Evolutionary conservation across 345 rosid species (phyloP).

Genomic region (Odontarrhena argentea): DNA sequence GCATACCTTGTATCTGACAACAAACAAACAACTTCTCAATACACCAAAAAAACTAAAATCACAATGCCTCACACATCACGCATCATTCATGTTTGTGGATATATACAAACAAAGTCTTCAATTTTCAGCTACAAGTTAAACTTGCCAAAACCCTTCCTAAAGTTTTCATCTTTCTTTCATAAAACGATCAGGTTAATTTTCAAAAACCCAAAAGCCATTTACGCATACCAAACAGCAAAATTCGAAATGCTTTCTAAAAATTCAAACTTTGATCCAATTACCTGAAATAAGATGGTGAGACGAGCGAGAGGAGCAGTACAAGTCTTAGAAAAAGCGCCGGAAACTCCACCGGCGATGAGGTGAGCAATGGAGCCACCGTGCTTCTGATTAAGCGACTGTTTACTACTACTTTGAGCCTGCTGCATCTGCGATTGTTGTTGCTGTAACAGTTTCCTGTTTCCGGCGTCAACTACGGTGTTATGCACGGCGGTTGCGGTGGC

Average conservation of each 20-base stretch:
- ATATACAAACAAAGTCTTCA: constrained; percentile 5
- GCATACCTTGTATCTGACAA: constrained; percentile 92
- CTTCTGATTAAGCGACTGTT: constrained; percentile 44
- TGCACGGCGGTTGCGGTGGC: constrained; percentile 48
- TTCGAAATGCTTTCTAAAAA: background rate
- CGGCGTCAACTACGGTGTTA: constrained; percentile 61
- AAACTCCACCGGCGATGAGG: constrained; percentile 84
- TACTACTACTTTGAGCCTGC: background rate
- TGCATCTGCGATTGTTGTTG: constrained; percentile 49
- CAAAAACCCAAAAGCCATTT: constrained; percentile 5
- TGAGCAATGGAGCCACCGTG: constrained; percentile 60
- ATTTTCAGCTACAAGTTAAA: constrained; percentile 4
- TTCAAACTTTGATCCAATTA: constrained; percentile 18
- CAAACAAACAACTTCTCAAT: constrained; percentile 1
- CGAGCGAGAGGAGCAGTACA: constrained; percentile 99
- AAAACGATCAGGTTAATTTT: background rate
- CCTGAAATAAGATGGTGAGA: constrained; percentile 94
- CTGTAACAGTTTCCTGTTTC: constrained; percentile 59
- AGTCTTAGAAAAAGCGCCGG: constrained; percentile 97
- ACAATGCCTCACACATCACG: constrained; percentile 13
- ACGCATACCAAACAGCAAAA: background rate
- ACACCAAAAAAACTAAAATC: background rate
- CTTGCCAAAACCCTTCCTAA: background rate
- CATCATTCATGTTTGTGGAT: constrained; percentile 1
- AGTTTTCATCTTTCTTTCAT: constrained; percentile 14